A percentile compares a stretch with the other conserved stretches of the same genome.
phyloP scores from a whole-genome alignment of 306 rosid genomes.

The Pachyrhizus erosus region DNA sequence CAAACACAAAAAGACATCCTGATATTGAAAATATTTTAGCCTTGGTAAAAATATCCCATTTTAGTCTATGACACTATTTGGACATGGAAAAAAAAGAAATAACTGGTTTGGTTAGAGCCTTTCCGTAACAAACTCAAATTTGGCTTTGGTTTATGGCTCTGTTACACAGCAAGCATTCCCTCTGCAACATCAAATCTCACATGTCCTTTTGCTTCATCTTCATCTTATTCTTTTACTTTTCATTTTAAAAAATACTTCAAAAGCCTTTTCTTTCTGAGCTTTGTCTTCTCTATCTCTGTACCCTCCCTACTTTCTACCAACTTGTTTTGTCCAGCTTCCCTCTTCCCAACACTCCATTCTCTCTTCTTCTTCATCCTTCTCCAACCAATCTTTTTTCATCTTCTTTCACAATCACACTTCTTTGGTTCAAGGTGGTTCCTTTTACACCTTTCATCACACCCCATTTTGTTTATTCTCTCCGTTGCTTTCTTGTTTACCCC shows the following conservation, averaged over 20 bases:
- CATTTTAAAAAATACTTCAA: not conserved
- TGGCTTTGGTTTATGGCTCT: constrained; percentile 23
- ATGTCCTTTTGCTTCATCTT: not conserved
- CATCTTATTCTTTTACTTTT: not conserved
- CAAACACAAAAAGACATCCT: too few relatives aligned
- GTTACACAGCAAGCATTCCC: not conserved
- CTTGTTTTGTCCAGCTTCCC: not conserved
- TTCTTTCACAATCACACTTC: not conserved
- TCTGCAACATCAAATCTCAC: constrained; percentile 18
- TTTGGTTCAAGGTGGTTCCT: constrained; percentile 4
- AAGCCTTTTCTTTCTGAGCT: not conserved
- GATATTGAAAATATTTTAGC: too few relatives aligned
- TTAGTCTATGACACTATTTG: not conserved
- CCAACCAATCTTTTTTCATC: not conserved
- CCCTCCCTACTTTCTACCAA: not conserved
- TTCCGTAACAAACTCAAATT: not conserved
- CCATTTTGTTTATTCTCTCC: not conserved
- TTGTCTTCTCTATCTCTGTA: not conserved
- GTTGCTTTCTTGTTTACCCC: not conserved
- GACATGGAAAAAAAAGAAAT: not conserved
- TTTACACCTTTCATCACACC: constrained; percentile 19
- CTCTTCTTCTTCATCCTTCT: not conserved
- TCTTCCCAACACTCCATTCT: not conserved
- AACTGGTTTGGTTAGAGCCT: not conserved
- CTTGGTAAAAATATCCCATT: not conserved